phyloP scores from a whole-genome alignment of 2,329 filamentous ascomycete genomes.

The Scorias spongiosa region DNA sequence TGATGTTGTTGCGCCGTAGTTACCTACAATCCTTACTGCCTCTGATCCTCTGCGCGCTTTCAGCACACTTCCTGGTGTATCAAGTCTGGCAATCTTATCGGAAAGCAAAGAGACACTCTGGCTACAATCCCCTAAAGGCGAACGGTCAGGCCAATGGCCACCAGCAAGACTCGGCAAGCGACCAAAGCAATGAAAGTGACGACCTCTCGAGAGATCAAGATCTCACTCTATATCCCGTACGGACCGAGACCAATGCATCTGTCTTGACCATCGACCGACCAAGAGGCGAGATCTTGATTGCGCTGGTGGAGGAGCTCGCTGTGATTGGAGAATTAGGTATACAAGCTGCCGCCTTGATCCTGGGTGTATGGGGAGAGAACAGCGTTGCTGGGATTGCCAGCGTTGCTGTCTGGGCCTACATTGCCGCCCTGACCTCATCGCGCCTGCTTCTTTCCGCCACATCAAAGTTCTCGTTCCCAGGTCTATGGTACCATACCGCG shows the following conservation, averaged over 20 bases:
- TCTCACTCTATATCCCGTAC: constrained; percentile 40
- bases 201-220: constrained; percentile 43
- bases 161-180: constrained; percentile 12
- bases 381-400: constrained; percentile 48
- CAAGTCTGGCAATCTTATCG: constrained; percentile 34
- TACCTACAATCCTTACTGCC: constrained; percentile 72
- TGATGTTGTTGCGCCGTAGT: constrained; percentile 28
- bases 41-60: constrained; percentile 52
- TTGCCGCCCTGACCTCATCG: constrained; percentile 55
- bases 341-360: constrained; percentile 49
- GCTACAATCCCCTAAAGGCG: constrained; percentile 40
- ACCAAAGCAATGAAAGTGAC: constrained; percentile 33
- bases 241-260: constrained; percentile 33
- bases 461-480: constrained; percentile 50
- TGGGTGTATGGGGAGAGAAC: constrained; percentile 38
- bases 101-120: constrained; percentile 8
- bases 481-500: constrained; percentile 87
- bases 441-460: constrained; percentile 50
- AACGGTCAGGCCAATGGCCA: constrained; percentile 19
- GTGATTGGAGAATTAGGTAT: constrained; percentile 56
- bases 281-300: constrained; percentile 52
- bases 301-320: constrained; percentile 60
- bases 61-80: constrained; percentile 49
- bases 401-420: constrained; percentile 66
- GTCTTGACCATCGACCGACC: constrained; percentile 62